Evolutionary conservation across 2,329 filamentous ascomycete genomes (phyloP), one percentile per base, ranked within the genome.

Genomic region (Diaporthe eres): DNA sequence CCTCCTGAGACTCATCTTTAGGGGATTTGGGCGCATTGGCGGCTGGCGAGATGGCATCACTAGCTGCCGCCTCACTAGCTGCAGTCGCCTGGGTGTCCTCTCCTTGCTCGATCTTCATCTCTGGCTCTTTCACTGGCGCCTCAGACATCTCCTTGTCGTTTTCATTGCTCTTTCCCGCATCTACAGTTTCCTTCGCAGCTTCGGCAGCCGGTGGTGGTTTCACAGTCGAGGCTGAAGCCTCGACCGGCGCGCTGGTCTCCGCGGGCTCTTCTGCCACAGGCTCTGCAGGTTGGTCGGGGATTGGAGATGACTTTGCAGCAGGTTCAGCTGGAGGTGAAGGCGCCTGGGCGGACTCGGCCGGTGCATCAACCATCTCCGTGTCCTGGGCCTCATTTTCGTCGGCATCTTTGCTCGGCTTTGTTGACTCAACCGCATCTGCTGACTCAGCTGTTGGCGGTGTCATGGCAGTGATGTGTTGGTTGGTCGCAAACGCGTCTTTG

Each of bases 11-110:
- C 4, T 80, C 78, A 55, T 86, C 86, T 51, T 85, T 83, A 19
- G 83, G 83, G 49, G 85, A 81, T 72, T 86, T 83, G 2, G 84
- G 86, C 71, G 86, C 80, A 77, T 83, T 83, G 22, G 82, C 81
- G 22, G 84, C 81, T 7, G 84, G 82, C 5, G 84, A 77, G 53
- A 84, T 84, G 37, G 82, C 79, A 37, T 87, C 85, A 7, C 80
- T 83, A 28, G 77, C 78, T 7, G 82, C 79, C 1, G 80, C 78
- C 37, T 81, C 79, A 13, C 78, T 77, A n/a, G 77, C 76, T 28
- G 78, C 75, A 1, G 79, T 79, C 9, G 81, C 78, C 37, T 79
- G 78, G 2, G 81, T 78, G 51, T 80, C 78, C n/a, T 80, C 75
- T 8, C 74, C 72, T 6, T 70, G 37, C 17, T 78, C 78, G 5